Conservation (phyloP, 306 rosid genomes). For the Sindora glabra region DNA sequence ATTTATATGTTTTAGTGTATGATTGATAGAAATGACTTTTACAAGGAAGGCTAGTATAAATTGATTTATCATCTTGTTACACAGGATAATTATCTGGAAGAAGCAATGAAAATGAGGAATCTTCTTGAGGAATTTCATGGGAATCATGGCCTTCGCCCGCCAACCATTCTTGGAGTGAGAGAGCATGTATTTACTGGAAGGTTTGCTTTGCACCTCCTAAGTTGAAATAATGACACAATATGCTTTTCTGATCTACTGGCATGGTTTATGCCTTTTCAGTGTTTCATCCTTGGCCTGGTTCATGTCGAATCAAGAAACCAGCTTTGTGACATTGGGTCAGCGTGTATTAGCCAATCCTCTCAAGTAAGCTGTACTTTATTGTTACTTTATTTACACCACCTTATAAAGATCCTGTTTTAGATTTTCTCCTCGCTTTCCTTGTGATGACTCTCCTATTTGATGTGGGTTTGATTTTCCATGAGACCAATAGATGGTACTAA, state of each 20-base stretch:
- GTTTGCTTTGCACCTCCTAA: constrained; percentile 39
- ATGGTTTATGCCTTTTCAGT: constrained; percentile 46
- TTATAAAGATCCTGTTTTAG: too few relatives aligned
- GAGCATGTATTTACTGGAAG: constrained; percentile 98
- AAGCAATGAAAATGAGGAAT: constrained; percentile 96
- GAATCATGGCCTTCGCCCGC: constrained; percentile 73
- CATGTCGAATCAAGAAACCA: constrained; percentile 99
- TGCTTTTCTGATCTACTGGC: constrained; percentile 4
- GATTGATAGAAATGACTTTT: background rate
- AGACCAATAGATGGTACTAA: too few relatives aligned
- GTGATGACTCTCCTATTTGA: too few relatives aligned
- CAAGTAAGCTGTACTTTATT: constrained; percentile 65
- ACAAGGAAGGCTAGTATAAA: background rate
- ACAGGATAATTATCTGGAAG: constrained; percentile 96
- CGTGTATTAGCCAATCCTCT: constrained; percentile 89
- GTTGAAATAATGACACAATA: constrained; percentile 1
- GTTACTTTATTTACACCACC: too few relatives aligned
- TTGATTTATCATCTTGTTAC: constrained; percentile 7
- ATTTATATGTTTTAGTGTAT: background rate
- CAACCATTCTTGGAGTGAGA: constrained; percentile 93
- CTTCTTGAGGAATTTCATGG: constrained; percentile 81
- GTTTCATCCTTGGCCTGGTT: constrained; percentile 97
- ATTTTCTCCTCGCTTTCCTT: too few relatives aligned
- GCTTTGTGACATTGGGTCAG: constrained; percentile 96
- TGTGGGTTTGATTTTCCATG: too few relatives aligned